Evolutionary conservation across 371 early-diverging fungal species (phyloP).

Genomic region (Mortierella sp.): DNA sequence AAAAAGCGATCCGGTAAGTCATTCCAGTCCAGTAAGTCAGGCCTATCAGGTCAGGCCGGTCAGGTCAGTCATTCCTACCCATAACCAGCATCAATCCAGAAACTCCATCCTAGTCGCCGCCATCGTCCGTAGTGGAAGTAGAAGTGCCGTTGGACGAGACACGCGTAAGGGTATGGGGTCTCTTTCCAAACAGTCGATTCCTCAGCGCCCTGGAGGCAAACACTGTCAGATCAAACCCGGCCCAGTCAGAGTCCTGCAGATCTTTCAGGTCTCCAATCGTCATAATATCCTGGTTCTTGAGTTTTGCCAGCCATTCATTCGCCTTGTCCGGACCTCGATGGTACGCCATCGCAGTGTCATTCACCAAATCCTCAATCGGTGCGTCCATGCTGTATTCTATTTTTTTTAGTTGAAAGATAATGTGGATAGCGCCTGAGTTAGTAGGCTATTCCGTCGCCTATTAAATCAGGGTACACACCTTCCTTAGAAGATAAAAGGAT

Average conservation of each 20-base stretch:
- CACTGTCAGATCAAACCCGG: constrained; percentile 83
- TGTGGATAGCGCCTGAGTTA: neutral
- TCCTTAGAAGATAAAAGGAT: neutral
- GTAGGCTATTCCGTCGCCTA: too few species aligned
- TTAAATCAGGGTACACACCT: neutral
- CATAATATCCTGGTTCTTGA: constrained; percentile 84
- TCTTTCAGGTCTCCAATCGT: constrained; percentile 86
- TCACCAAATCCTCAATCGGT: constrained; percentile 78
- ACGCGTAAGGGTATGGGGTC: constrained; percentile 71
- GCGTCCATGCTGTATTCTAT: constrained; percentile 73
- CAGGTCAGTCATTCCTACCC: too few species aligned
- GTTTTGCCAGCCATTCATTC: constrained; percentile 78
- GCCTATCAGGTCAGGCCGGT: too few species aligned
- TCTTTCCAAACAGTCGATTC: constrained; percentile 79
- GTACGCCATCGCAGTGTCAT: constrained; percentile 74
- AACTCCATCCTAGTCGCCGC: constrained; percentile 80
- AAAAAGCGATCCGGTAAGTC: neutral
- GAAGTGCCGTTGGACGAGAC: constrained; percentile 66
- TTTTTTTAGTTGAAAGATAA: neutral
- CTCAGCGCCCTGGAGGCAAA: constrained; percentile 90
- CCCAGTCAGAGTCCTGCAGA: constrained; percentile 86
- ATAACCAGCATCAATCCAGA: constrained; percentile 63
- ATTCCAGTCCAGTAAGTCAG: neutral
- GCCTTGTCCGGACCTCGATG: constrained; percentile 82
- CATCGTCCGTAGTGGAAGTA: constrained; percentile 62